Evolutionary conservation across 2,329 filamentous ascomycete species (phyloP).

Genomic region (Aspergillus carbonarius): DNA sequence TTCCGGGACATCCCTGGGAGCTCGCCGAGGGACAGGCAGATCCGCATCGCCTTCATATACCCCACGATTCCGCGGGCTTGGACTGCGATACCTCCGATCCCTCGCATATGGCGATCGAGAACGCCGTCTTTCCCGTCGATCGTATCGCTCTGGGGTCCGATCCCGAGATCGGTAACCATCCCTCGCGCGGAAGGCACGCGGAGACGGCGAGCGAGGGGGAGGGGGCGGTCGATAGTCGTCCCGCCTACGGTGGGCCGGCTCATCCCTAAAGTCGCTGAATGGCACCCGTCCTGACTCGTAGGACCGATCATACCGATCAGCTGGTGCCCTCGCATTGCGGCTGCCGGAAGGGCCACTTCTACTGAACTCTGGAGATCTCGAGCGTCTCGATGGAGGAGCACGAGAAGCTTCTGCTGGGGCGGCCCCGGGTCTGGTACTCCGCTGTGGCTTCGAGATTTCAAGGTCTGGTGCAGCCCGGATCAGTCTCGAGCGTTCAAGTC

Average conservation of each 20-base stretch:
- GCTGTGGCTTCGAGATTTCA: slow-evolving; percentile 76
- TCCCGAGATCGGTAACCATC: slow-evolving; percentile 60
- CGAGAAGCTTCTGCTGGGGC: slow-evolving; percentile 39
- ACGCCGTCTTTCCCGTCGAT: slow-evolving; percentile 58
- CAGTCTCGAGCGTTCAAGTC: background rate
- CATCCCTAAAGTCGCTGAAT: slow-evolving; percentile 52
- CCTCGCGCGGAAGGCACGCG: slow-evolving; percentile 59
- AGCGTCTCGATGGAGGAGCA: slow-evolving; percentile 51
- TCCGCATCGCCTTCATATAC: slow-evolving; percentile 59
- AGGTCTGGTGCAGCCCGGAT: slow-evolving; percentile 25
- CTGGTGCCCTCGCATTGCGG: slow-evolving; percentile 30
- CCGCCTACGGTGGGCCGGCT: slow-evolving; percentile 48
- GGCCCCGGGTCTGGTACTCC: slow-evolving; percentile 63
- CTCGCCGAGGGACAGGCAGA: slow-evolving; percentile 70
- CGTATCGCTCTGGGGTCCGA: slow-evolving; percentile 51
- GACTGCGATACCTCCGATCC: slow-evolving; percentile 67
- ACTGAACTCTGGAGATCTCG: slow-evolving; percentile 63
- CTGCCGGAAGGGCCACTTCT: slow-evolving; percentile 39
- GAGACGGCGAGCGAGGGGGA: slow-evolving; percentile 57
- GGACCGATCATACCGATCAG: slow-evolving; percentile 48
- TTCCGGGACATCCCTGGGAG: slow-evolving; percentile 76
- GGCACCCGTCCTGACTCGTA: slow-evolving; percentile 37
- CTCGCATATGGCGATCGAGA: slow-evolving; percentile 67
- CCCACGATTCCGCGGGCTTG: slow-evolving; percentile 61
- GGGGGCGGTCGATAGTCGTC: slow-evolving; percentile 62